Conservation (phyloP, 2,329 filamentous ascomycete species). For the Talaromyces atroroseus region DNA sequence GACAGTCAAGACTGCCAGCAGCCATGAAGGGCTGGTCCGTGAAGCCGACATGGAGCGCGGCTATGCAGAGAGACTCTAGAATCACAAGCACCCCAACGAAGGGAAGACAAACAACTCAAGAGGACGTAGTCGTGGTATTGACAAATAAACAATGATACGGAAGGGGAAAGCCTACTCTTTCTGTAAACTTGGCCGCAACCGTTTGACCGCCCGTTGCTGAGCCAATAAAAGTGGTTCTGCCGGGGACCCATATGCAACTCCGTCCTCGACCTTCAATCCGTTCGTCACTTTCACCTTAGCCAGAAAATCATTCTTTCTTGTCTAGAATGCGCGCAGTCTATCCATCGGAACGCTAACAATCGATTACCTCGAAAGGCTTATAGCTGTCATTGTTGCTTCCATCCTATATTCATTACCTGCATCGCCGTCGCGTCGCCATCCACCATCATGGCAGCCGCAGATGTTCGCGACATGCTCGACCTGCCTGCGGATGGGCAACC, state of each 20-base stretch:
- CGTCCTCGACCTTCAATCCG: background rate
- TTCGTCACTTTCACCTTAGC: background rate
- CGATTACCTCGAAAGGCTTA: background rate
- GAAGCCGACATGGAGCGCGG: conserved; percentile 29
- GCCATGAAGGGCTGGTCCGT: conserved; percentile 33
- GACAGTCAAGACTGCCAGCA: conserved; percentile 50
- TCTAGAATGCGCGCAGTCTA: background rate
- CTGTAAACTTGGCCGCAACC: conserved; percentile 16
- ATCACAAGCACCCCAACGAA: background rate
- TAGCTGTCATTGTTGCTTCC: background rate
- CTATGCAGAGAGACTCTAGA: background rate
- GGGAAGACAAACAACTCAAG: background rate
- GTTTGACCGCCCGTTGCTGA: background rate
- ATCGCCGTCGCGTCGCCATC: conserved; percentile 13
- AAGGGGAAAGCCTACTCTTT: conserved; percentile 11
- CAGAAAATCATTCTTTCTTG: background rate
- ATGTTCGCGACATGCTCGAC: conserved; percentile 85
- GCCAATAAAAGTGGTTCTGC: background rate
- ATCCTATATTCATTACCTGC: background rate
- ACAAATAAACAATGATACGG: conserved; percentile 7
- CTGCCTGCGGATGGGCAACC: conserved; percentile 59
- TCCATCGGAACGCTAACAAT: background rate
- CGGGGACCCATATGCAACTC: background rate
- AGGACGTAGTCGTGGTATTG: conserved; percentile 10
- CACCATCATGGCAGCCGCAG: conserved; percentile 62